phyloP scores from a whole-genome alignment of 192 early-diverging fungal species.

The Lobulomyces angularis region DNA sequence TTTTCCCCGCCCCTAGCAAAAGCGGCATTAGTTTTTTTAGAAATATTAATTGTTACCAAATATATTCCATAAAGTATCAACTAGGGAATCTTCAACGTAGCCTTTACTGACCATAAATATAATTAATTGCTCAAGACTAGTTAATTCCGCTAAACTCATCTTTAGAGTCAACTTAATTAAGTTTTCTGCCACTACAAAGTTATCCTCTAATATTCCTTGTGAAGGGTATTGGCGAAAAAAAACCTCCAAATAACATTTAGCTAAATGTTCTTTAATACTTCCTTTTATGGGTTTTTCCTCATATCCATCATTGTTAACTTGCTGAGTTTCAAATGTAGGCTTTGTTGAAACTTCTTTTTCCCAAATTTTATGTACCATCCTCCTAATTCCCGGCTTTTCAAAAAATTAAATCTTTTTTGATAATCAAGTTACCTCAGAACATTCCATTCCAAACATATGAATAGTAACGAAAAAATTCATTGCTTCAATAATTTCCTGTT shows the following conservation, averaged over 20 bases:
- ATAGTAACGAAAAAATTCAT: conserved; percentile 91
- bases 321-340: conserved; percentile 21
- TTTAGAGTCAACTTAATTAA: conserved; percentile 70
- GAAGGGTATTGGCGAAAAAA: conserved; percentile 52
- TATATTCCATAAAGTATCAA: conserved; percentile 68
- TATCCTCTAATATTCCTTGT: neutral
- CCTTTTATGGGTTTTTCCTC: neutral
- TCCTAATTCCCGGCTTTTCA: conserved; percentile 65
- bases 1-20: no score
- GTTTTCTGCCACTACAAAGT: conserved; percentile 45
- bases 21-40: no score
- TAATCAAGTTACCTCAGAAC: conserved; percentile 42
- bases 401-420: neutral
- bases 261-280: conserved; percentile 40
- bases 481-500: conserved; percentile 85
- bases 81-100: conserved; percentile 51
- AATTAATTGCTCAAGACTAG: conserved; percentile 86
- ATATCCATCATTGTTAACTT: conserved; percentile 19
- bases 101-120: conserved; percentile 57
- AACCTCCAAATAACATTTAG: conserved; percentile 65
- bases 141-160: conserved; percentile 83
- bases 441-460: conserved; percentile 73
- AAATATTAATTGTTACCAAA: no score
- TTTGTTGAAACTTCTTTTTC: no score
- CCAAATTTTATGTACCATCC: conserved; percentile 94